Evolutionary conservation across 768 basidiomycete genomes (phyloP), one percentile per base, ranked within the genome.

Genomic region (Mycena galericulata): DNA sequence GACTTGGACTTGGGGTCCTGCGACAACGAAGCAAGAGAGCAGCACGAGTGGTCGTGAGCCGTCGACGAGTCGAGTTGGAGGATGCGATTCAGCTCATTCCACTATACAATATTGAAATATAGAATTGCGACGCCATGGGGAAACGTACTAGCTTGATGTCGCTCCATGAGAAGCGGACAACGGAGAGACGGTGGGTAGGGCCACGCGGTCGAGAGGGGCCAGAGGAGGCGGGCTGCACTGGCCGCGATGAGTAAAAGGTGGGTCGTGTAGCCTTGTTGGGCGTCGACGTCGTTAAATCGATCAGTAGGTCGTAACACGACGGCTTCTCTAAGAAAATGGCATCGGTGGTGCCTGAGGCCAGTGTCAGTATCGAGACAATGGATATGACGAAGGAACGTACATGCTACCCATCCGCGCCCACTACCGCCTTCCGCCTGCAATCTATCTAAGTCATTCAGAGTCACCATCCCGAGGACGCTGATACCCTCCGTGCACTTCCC

Each of bases 271-370:
- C 82, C 74, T 86, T 89, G 74, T 81, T 85, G 20, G 86, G 87
- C 18, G 89, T 88, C 9, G 86, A 86, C 10, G 91, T 90, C 45
- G 92, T 92, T 53, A 95, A 79, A 78, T 96, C 93, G 67, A 96
- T 89, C 55, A 96, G 80, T 17, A 96, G 83, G 75, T 96, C 94
- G 73, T 94, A 96, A 72, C 88, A 89, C 4, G 86, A 80, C 1
- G 94, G 91, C 75, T 90, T 93, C 70, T 96, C 94, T 47, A 95
- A 82, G 79, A 93, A 95, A 20, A 96, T 87, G 11, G 93, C 90
- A 70, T 96, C 94, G 2, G 94, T 94, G 12, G 94, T 93, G 74
- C 89, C 88, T 89, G 60, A 26, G 38, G 58, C 34, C 34, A 56
- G 10, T 41, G 50, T 56, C 27, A 71, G 41, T 20, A 24, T 62